A percentile compares a stretch with the other conserved stretches of the same genome.
Evolutionary conservation across 352 stramenopile species (phyloP).

Genomic region (Pythium chondricola): DNA sequence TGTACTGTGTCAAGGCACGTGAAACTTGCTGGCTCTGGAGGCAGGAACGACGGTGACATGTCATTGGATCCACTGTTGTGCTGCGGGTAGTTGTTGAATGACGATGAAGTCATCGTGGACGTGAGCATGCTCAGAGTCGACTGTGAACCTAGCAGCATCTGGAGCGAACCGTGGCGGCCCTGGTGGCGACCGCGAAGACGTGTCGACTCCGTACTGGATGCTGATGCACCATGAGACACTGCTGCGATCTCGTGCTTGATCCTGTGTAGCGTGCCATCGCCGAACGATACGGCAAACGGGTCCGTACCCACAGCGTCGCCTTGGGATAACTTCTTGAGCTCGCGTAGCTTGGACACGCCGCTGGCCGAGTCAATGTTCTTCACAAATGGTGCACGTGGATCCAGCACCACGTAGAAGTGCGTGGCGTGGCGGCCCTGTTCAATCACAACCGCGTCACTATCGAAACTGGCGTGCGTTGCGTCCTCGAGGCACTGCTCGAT

Average conservation of each 20-base stretch:
- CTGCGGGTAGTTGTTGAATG: background rate
- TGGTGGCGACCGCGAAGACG: background rate
- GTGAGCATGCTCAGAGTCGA: slow-evolving; percentile 11
- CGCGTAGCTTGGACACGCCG: slow-evolving; percentile 38
- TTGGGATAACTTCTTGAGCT: slow-evolving; percentile 50
- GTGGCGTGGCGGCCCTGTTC: slow-evolving; percentile 26
- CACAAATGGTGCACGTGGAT: slow-evolving; percentile 32
- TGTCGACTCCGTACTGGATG: background rate
- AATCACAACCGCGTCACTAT: slow-evolving; percentile 32
- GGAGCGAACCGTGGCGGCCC: slow-evolving; percentile 4
- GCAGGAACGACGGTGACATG: slow-evolving; percentile 3
- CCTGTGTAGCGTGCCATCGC: slow-evolving; percentile 27
- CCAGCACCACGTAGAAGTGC: slow-evolving; percentile 48
- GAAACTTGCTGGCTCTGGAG: slow-evolving; percentile 34
- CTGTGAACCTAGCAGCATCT: slow-evolving; percentile 4
- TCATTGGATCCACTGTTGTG: slow-evolving; percentile 5
- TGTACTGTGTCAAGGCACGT: slow-evolving; percentile 46
- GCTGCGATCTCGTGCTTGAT: slow-evolving; percentile 9
- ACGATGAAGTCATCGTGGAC: background rate
- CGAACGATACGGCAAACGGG: slow-evolving; percentile 28
- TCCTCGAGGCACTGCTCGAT: slow-evolving; percentile 44
- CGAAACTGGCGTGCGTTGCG: slow-evolving; percentile 28
- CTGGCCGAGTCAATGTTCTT: slow-evolving; percentile 29
- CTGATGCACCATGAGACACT: too few relatives aligned
- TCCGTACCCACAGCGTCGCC: slow-evolving; percentile 53